These are phyloP conservation scores for Stellera chamaejasme DNA, from an alignment of 345 rosid species.

Conservation along the genomic window DNA sequence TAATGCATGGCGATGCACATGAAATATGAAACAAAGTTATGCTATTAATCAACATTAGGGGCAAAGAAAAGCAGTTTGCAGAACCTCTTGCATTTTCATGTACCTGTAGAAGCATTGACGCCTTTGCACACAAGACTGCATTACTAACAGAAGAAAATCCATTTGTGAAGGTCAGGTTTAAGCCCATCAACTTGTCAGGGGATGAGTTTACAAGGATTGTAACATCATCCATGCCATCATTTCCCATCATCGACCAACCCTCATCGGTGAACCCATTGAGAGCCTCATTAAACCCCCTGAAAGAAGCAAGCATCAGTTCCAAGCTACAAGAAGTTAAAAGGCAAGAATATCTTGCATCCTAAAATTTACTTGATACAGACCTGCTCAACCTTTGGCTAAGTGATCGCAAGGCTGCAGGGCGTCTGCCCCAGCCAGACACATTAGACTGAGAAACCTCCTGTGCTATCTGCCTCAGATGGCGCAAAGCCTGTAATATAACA, in stretches of 20 bases:
- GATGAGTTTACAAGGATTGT: constrained; percentile 90
- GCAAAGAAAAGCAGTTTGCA: too few relatives aligned
- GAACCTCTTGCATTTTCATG: too few relatives aligned
- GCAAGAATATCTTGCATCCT: neutral
- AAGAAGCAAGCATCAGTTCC: constrained; percentile 11
- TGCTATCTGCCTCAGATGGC: constrained; percentile 91
- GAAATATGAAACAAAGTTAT: neutral
- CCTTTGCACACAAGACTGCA: constrained; percentile 88
- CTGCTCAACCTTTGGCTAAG: constrained; percentile 97
- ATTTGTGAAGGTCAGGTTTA: constrained; percentile 67
- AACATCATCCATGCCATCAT: constrained; percentile 93
- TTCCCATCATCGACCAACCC: constrained; percentile 93
- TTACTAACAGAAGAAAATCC: constrained; percentile 82
- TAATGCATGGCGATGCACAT: too few relatives aligned
- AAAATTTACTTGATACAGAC: constrained; percentile 26
- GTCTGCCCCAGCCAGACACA: constrained; percentile 84
- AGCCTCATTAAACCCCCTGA: constrained; percentile 97
- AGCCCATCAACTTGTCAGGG: constrained; percentile 92
- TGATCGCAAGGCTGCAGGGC: constrained; percentile 91
- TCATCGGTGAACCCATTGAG: constrained; percentile 93
- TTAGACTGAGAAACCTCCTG: constrained; percentile 85
- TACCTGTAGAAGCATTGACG: constrained; percentile 98
- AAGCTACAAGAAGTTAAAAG: neutral
- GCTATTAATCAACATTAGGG: too few relatives aligned
- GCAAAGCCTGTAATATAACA: constrained; percentile 51